Evolutionary conservation across 164 flowering plant genomes (phyloP).

Genomic region (Nymphaea thermarum): DNA sequence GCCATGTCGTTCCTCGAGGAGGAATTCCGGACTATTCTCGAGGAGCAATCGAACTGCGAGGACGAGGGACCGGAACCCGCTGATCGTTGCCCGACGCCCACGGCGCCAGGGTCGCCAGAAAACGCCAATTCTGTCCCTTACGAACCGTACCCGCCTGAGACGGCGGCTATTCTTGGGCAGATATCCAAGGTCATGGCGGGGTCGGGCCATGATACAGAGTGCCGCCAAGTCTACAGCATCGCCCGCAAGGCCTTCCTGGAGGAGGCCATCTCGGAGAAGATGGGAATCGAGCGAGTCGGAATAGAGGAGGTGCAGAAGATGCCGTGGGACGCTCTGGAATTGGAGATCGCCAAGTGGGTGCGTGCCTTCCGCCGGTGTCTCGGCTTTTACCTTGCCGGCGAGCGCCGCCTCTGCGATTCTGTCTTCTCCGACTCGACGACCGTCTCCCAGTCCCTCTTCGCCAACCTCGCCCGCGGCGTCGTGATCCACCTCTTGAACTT

Average conservation of each 20-base stretch:
- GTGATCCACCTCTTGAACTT: constrained; percentile 46
- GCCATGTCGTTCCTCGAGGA: constrained; percentile 59
- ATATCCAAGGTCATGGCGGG: constrained; percentile 48
- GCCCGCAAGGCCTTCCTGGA: constrained; percentile 31
- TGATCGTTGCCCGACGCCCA: constrained; percentile 1
- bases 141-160: constrained; percentile 31
- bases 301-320: constrained; percentile 65
- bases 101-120: constrained; percentile 6
- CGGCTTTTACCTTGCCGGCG: constrained; percentile 67
- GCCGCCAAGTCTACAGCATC: constrained; percentile 34
- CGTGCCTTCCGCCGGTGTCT: constrained; percentile 45
- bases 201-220: constrained; percentile 55
- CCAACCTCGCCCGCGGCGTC: constrained; percentile 32
- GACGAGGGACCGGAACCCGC: constrained; percentile 1
- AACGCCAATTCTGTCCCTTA: constrained; percentile 13
- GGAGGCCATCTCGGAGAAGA: constrained; percentile 18
- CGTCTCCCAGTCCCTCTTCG: constrained; percentile 59
- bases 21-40: constrained; percentile 46
- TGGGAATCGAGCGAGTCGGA: constrained; percentile 45
- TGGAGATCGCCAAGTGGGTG: constrained; percentile 74
- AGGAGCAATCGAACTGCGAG: constrained; percentile 12
- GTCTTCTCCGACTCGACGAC: constrained; percentile 41
- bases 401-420: constrained; percentile 71
- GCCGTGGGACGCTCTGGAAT: constrained; percentile 73
- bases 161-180: constrained; percentile 17